These are phyloP conservation scores for Candolleomyces eurysporus DNA, from an alignment of 768 basidiomycete species.

Conservation along the genomic window DNA sequence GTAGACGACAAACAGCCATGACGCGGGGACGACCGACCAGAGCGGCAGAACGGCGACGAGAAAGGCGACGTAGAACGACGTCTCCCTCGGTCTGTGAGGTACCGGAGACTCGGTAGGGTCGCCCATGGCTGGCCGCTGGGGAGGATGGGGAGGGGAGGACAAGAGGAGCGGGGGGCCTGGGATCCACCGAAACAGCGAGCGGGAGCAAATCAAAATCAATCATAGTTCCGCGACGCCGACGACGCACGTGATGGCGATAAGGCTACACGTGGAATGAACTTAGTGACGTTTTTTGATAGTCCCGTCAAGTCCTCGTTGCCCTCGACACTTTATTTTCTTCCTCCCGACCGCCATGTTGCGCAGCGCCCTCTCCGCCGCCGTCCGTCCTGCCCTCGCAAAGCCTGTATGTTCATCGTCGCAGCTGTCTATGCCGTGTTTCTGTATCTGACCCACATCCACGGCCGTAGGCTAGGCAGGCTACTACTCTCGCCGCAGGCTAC, in stretches of 20 bases:
- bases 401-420: constrained; percentile 38
- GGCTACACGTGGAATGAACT: background rate
- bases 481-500: constrained; percentile 73
- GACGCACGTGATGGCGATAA: constrained; percentile 1
- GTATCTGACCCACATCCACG: constrained; percentile 8
- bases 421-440: constrained; percentile 4
- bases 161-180: background rate
- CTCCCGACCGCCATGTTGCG: constrained; percentile 57
- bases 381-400: constrained; percentile 51
- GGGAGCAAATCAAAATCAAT: background rate
- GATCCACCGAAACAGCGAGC: background rate
- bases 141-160: constrained; percentile 1
- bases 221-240: background rate
- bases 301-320: constrained; percentile 9
- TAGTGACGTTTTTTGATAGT: constrained; percentile 6
- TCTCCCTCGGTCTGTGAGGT: constrained; percentile 34
- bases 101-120: constrained; percentile 41
- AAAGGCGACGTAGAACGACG: constrained; percentile 61
- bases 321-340: constrained; percentile 24
- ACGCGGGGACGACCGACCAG: constrained; percentile 59
- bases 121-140: constrained; percentile 15
- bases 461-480: constrained; percentile 48
- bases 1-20: constrained; percentile 63
- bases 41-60: constrained; percentile 57
- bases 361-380: constrained; percentile 55